Conservation (phyloP, 257 asterid genomes). For the Prunella vulgaris region DNA sequence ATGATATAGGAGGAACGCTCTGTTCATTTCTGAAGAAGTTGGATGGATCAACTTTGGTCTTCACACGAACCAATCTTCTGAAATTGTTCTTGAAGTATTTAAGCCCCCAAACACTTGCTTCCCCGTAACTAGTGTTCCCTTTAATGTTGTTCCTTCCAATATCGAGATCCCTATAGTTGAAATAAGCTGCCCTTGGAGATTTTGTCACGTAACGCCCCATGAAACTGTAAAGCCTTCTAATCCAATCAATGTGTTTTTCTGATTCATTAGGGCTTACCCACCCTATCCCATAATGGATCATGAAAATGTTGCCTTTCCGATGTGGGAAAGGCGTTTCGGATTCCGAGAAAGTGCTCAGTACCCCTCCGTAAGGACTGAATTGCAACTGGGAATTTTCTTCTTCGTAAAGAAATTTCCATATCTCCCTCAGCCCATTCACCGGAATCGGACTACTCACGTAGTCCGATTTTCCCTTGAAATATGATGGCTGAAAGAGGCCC, state of each 20-base stretch:
- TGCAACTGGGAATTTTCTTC: not conserved
- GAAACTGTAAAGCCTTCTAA: not conserved
- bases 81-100: slow-evolving; percentile 35
- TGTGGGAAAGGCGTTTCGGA: not conserved
- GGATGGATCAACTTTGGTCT: slow-evolving; percentile 36
- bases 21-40: slow-evolving; percentile 45
- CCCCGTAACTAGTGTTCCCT: slow-evolving; percentile 26
- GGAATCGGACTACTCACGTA: slow-evolving; percentile 35
- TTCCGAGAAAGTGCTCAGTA: not conserved
- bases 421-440: slow-evolving; percentile 17
- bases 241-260: not conserved
- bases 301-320: not conserved
- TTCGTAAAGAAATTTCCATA: slow-evolving; percentile 24
- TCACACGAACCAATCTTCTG: slow-evolving; percentile 29
- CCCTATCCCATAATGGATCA: not conserved
- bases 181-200: no score
- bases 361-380: not conserved
- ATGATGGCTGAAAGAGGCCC: not conserved
- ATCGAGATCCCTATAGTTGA: not conserved
- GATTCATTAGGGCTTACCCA: no score
- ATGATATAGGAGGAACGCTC: slow-evolving; percentile 28
- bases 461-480: slow-evolving; percentile 38
- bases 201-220: no score
- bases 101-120: slow-evolving; percentile 34
- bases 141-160: slow-evolving; percentile 27